Conservation (phyloP, 306 rosid genomes). For the Castanea sativa region DNA sequence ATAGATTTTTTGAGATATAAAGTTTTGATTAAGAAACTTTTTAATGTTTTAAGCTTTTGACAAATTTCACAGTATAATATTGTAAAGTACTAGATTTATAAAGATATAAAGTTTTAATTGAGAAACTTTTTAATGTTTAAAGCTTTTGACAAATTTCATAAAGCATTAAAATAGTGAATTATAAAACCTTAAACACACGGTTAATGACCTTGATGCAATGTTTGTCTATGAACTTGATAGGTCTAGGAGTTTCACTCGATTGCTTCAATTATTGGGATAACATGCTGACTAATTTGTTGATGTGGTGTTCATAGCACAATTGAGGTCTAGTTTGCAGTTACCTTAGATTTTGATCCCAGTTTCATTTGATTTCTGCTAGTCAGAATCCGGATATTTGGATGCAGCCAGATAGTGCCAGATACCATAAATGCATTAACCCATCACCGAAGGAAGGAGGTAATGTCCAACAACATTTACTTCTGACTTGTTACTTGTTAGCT, state of each 20-base stretch:
- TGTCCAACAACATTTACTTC: constrained; percentile 7
- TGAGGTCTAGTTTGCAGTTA: not conserved
- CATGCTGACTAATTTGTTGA: not conserved
- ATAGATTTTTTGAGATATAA: no score
- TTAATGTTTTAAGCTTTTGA: no score
- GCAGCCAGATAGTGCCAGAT: constrained; percentile 40
- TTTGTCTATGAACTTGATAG: no score
- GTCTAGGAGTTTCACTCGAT: not conserved
- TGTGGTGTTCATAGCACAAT: not conserved
- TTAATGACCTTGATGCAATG: no score
- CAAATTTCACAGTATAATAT: no score
- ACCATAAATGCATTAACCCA: constrained; percentile 40
- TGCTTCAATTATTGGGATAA: not conserved
- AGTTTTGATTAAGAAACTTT: no score
- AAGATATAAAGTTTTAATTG: no score
- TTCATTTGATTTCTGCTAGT: constrained; percentile 40
- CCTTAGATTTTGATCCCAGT: constrained; percentile 32
- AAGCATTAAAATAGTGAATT: no score
- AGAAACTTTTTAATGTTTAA: no score
- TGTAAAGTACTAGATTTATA: no score
- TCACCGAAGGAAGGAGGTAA: constrained; percentile 27
- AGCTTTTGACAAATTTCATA: no score
- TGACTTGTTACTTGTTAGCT: not conserved
- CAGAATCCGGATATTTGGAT: constrained; percentile 56
- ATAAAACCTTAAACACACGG: no score